A percentile compares a stretch with the other conserved stretches of the same genome.
Conservation (phyloP, 768 basidiomycete species). For the Gymnopilus dilepis region DNA sequence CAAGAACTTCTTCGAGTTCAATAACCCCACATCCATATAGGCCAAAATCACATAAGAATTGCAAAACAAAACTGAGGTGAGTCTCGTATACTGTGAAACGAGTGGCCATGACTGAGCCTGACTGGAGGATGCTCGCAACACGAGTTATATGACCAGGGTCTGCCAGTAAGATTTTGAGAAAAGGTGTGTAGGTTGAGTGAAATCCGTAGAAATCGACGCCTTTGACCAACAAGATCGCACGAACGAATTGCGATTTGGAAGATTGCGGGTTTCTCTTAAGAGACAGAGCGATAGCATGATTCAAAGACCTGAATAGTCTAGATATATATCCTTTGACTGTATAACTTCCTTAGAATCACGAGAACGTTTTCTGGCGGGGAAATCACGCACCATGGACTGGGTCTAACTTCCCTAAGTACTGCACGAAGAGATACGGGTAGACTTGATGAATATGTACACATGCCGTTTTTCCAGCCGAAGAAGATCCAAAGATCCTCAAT, state of each 20-base stretch:
- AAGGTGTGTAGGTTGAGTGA: conserved; percentile 81
- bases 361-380: not conserved
- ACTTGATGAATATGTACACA: conserved; percentile 93
- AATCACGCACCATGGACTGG: conserved; percentile 69
- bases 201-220: conserved; percentile 98
- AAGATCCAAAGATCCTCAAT: conserved; percentile 85
- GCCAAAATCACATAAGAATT: conserved; percentile 95
- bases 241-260: conserved; percentile 63
- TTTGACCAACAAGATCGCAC: conserved; percentile 85
- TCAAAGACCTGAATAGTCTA: conserved; percentile 75
- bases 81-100: conserved; percentile 86
- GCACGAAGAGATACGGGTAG: conserved; percentile 92
- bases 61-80: conserved; percentile 86
- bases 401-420: conserved; percentile 73
- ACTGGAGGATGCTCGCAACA: conserved; percentile 75
- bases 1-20: conserved; percentile 70
- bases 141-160: conserved; percentile 76
- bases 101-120: conserved; percentile 82
- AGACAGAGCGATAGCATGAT: conserved; percentile 85
- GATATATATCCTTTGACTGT: conserved; percentile 77
- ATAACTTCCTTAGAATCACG: conserved; percentile 2
- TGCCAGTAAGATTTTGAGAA: conserved; percentile 81
- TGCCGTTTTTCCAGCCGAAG: conserved; percentile 75
- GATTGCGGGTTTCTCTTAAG: conserved; percentile 73
- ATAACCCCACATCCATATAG: conserved; percentile 94